A percentile compares a stretch with the other conserved stretches of the same genome.
These are phyloP conservation scores for Quercus engelmannii DNA, from an alignment of 306 rosid genomes.

Conservation along the genomic window DNA sequence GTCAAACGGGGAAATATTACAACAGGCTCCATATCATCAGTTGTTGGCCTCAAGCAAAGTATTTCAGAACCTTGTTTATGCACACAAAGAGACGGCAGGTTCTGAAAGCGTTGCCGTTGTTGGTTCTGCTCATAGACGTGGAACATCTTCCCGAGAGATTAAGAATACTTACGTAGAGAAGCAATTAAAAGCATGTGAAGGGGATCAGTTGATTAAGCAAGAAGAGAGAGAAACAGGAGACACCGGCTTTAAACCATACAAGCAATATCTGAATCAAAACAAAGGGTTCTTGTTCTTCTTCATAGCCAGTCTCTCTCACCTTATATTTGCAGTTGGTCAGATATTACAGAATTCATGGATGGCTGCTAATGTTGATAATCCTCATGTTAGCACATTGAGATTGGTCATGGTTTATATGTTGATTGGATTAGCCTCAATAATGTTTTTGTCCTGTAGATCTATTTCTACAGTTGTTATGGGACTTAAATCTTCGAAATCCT, in stretches of 20 bases:
- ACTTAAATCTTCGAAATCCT: conserved; percentile 33
- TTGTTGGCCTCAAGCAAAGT: conserved; percentile 40
- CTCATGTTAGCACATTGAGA: conserved; percentile 13
- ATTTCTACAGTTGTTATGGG: conserved; percentile 24
- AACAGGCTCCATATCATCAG: conserved; percentile 41
- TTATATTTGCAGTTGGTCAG: conserved; percentile 30
- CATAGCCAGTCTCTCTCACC: conserved; percentile 12
- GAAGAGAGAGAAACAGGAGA: conserved; percentile 60
- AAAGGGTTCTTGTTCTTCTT: conserved; percentile 39
- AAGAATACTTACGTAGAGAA: conserved; percentile 9
- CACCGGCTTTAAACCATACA: conserved; percentile 46
- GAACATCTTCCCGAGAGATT: conserved; percentile 10
- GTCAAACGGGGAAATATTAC: conserved; percentile 43
- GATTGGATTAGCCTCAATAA: conserved; percentile 20
- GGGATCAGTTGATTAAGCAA: conserved; percentile 43
- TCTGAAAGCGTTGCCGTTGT: conserved; percentile 14
- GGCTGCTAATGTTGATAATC: conserved; percentile 46
- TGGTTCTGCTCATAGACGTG: not conserved
- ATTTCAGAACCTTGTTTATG: conserved; percentile 56
- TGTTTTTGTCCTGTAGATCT: conserved; percentile 33
- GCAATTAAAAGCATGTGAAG: not conserved
- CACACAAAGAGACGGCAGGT: conserved; percentile 45
- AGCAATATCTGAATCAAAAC: conserved; percentile 45
- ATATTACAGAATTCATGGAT: conserved; percentile 47
- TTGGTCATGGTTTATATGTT: conserved; percentile 32